phyloP scores from a whole-genome alignment of 768 basidiomycete genomes.

The Coprinellus micaceus region DNA sequence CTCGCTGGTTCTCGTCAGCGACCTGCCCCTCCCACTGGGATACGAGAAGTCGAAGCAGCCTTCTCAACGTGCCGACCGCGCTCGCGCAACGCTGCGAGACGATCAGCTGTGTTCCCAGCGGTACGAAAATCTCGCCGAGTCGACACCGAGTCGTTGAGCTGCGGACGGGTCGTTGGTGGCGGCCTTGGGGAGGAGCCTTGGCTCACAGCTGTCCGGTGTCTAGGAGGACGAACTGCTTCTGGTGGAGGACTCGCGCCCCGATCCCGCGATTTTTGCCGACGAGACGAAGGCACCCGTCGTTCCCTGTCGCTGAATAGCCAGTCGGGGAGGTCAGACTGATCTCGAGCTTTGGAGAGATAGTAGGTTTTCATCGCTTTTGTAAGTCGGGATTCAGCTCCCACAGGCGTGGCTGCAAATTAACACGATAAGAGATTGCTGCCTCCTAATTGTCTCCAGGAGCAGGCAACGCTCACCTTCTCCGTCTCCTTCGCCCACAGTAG shows the following conservation, averaged over 20 bases:
- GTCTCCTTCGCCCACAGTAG: conserved; percentile 34
- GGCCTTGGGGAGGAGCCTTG: no score
- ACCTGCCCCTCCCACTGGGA: background rate
- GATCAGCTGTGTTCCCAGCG: conserved; percentile 21
- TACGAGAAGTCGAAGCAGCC: background rate
- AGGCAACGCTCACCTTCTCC: conserved; percentile 39
- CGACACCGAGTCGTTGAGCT: background rate
- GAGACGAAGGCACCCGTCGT: conserved; percentile 28
- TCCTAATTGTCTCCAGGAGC: no score
- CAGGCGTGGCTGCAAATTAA: conserved; percentile 48
- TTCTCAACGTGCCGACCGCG: conserved; percentile 35
- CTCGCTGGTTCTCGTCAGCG: background rate
- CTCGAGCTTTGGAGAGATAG: conserved; percentile 56
- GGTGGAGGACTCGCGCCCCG: no score
- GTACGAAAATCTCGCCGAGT: conserved; percentile 22
- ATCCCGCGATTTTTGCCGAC: no score
- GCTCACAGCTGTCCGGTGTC: background rate
- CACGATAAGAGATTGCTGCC: background rate
- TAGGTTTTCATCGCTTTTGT: conserved; percentile 66
- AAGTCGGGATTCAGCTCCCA: conserved; percentile 57
- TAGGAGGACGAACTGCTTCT: background rate
- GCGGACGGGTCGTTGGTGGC: background rate
- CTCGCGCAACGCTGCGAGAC: conserved; percentile 49
- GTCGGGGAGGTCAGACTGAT: conserved; percentile 54
- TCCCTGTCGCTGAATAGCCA: conserved; percentile 66